Evolutionary conservation across 495 filamentous ascomycete species (phyloP).

Genomic region (Tuber aestivum): DNA sequence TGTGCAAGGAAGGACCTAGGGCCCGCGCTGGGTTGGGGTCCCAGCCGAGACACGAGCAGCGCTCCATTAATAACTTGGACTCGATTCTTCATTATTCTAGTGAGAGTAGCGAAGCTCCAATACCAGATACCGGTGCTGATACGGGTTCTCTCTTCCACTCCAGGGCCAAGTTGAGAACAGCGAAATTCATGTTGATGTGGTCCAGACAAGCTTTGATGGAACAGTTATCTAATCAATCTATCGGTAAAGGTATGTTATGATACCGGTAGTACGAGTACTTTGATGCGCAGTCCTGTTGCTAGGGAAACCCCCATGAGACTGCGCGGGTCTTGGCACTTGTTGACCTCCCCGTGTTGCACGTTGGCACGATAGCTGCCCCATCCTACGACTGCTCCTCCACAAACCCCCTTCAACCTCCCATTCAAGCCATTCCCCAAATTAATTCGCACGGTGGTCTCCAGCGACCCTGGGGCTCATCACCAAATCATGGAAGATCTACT

Average conservation of each 20-base stretch:
- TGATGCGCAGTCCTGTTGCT: slow-evolving; percentile 15
- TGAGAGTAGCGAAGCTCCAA: neutral
- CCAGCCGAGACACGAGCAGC: neutral
- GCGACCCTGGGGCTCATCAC: slow-evolving; percentile 1
- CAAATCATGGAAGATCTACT: slow-evolving; percentile 78
- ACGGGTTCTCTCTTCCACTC: neutral
- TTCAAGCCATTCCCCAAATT: slow-evolving; percentile 14
- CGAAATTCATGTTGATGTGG: neutral
- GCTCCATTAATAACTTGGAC: neutral
- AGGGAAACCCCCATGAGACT: slow-evolving; percentile 16
- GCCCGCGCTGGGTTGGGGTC: no score
- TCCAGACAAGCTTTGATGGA: neutral
- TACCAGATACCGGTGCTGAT: neutral
- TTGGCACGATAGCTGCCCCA: slow-evolving; percentile 19
- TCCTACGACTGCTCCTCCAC: slow-evolving; percentile 12
- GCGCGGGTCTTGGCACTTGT: slow-evolving; percentile 27
- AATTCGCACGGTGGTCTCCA: slow-evolving; percentile 3
- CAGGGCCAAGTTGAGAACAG: neutral
- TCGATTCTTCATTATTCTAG: neutral
- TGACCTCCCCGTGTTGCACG: slow-evolving; percentile 22
- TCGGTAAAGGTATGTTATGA: neutral
- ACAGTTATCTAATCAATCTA: neutral
- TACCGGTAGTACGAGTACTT: neutral
- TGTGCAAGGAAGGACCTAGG: neutral
- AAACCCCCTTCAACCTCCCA: slow-evolving; percentile 19